phyloP scores from a whole-genome alignment of 805 yeast species.

The Yarrowia porcina region DNA sequence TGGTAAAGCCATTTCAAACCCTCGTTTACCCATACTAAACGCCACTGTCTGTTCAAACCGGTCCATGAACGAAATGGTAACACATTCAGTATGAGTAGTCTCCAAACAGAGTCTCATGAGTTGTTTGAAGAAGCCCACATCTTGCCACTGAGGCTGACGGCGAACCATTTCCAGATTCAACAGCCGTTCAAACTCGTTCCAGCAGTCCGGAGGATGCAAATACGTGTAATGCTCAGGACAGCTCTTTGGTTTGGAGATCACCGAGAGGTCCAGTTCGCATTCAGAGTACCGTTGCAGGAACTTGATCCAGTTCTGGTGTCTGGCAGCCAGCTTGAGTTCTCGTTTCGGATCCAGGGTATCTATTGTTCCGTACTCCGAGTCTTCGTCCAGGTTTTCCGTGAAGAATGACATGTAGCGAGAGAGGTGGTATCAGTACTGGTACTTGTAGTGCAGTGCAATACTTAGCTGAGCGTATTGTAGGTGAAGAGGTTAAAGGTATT shows the following conservation, averaged over 20 bases:
- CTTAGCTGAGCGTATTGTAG: no score
- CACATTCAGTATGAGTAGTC: neutral
- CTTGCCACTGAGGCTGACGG: neutral
- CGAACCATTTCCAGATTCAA: slow-evolving; percentile 10
- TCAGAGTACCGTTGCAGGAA: slow-evolving; percentile 17
- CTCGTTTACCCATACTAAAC: neutral
- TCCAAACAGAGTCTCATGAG: slow-evolving; percentile 17
- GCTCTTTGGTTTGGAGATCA: neutral
- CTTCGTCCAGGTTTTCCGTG: slow-evolving; percentile 4
- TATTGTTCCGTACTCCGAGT: neutral
- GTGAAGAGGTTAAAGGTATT: no score
- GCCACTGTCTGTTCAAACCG: slow-evolving; percentile 12
- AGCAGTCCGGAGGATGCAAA: slow-evolving; percentile 5
- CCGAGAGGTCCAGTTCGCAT: slow-evolving; percentile 7
- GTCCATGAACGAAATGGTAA: slow-evolving; percentile 7
- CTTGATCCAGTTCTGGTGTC: slow-evolving; percentile 18
- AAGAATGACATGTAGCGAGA: neutral
- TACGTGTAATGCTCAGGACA: neutral
- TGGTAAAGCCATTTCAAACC: neutral
- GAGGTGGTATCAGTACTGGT: no score
- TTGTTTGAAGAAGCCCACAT: slow-evolving; percentile 6
- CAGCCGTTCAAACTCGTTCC: slow-evolving; percentile 21
- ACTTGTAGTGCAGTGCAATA: no score
- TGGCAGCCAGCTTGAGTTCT: neutral
- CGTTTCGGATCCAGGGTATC: neutral